Base-by-base conservation (phyloP, 805 yeast species). In the Spencermartinsiella europaea region DNA sequence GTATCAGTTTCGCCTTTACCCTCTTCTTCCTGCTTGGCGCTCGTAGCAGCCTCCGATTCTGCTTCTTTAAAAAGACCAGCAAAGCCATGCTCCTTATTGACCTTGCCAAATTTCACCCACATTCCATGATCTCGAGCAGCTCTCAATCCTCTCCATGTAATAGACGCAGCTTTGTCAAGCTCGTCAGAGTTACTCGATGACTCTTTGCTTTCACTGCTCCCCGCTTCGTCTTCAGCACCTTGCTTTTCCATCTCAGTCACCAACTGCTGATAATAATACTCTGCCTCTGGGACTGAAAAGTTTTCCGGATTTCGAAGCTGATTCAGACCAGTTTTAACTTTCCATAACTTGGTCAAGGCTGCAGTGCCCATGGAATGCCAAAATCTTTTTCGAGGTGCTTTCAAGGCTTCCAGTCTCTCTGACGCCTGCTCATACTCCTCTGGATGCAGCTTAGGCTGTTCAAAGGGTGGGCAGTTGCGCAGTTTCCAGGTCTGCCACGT, bases 111-210 rank as follows among this genome's bases (percentile, higher is more conserved):
- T 21, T 68, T 61, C 44, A 65, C 64, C 54, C 76, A 51, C 28
- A 61, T 55, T 5, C 62, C 61, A 3, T 62, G 45, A 17, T 47
- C 61, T 49, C 77, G 58, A 2, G 74, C 63, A 3, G 67, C 57
- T 44, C 79, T 65, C 36, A 74, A 51, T 1, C 68, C 69, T 44
- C 71, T 69, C 80, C 80, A 75, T 19, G 62, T 63, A 16, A 53
- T 45, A 2, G 67, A 48, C 5, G 54, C 56, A 2, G 54, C 28
- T 4, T 35, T 39, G 3, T 37, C 44, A 21, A 5, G 16, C 21
- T 34, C 40, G 27, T 34, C 36, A 5, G 38, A n/a, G 27, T 21
- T 33, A 22, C 20, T 28, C 36, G 14, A 12, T 19, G 38, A 35
- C 21, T 48, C 51, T 22, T 42, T 20, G 21, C 28, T 38, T 1